These are phyloP conservation scores for Helicocarpus griseus DNA, from an alignment of 2,329 filamentous ascomycete species.

Conservation along the genomic window DNA sequence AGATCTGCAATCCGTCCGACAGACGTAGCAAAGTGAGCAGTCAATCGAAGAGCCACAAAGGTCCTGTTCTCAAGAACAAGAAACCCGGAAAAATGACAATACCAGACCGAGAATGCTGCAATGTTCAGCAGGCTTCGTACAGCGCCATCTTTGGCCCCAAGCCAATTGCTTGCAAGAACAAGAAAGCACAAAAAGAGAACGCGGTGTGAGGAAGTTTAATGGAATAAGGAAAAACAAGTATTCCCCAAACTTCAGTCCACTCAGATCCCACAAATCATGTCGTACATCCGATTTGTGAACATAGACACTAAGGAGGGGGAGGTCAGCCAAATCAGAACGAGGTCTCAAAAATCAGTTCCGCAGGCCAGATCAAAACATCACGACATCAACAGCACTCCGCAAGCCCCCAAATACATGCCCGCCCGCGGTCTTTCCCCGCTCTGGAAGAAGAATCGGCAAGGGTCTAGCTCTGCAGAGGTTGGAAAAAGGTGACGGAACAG, in stretches of 20 bases:
- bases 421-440: not conserved
- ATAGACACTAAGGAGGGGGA: not conserved
- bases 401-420: not conserved
- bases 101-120: not conserved
- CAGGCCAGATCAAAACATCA: slow-evolving; percentile 2
- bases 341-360: slow-evolving; percentile 3
- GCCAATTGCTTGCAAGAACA: not conserved
- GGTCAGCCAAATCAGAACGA: not conserved
- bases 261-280: slow-evolving; percentile 3
- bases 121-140: not conserved
- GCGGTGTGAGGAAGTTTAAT: not conserved
- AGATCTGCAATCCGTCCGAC: slow-evolving; percentile 1
- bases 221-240: not conserved
- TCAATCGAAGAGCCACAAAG: not conserved
- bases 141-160: not conserved
- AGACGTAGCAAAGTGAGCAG: not conserved
- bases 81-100: not conserved
- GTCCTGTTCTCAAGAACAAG: no score
- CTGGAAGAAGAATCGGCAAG: not conserved
- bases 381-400: not conserved
- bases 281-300: slow-evolving; percentile 1
- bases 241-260: slow-evolving; percentile 3
- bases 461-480: not conserved
- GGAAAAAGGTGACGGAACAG: not conserved
- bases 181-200: not conserved